These are phyloP conservation scores for Ilyonectria destructans DNA, from an alignment of 2,329 filamentous ascomycete genomes.

Conservation along the genomic window DNA sequence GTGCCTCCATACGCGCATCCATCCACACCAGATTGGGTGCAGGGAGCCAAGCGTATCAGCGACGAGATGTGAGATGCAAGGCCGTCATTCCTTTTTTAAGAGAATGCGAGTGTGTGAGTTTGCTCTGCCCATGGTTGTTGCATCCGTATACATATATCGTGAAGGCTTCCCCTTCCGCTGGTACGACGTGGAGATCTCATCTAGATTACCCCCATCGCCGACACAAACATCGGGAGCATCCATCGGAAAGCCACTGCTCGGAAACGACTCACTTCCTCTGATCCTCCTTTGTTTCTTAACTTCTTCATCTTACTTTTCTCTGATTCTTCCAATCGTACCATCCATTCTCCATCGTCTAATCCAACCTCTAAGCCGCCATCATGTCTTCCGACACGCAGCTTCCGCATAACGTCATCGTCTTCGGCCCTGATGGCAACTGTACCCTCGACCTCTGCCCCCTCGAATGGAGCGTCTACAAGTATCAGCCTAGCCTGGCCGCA, in stretches of 20 bases:
- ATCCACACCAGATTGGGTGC: slow-evolving; percentile 9
- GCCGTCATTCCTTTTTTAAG: neutral
- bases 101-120: neutral
- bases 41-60: neutral
- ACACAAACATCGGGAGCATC: too few relatives aligned
- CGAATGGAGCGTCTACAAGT: slow-evolving; percentile 63
- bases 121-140: neutral
- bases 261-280: too few relatives aligned
- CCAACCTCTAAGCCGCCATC: slow-evolving; percentile 2
- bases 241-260: too few relatives aligned
- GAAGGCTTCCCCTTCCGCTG: neutral
- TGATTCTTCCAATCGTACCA: neutral
- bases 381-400: slow-evolving; percentile 32
- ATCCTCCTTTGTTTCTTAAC: neutral
- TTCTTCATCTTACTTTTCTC: neutral
- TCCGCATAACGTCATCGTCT: slow-evolving; percentile 48
- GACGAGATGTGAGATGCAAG: neutral
- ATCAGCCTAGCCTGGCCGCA: slow-evolving; percentile 62
- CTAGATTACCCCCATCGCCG: too few relatives aligned
- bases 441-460: slow-evolving; percentile 65
- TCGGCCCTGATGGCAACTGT: slow-evolving; percentile 66
- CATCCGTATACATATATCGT: neutral
- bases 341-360: neutral
- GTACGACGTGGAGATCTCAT: too few relatives aligned
- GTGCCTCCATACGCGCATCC: neutral